A percentile compares a stretch with the other conserved stretches of the same genome.
Conservation (phyloP, 495 filamentous ascomycete species). For the Penicillium manginii region DNA sequence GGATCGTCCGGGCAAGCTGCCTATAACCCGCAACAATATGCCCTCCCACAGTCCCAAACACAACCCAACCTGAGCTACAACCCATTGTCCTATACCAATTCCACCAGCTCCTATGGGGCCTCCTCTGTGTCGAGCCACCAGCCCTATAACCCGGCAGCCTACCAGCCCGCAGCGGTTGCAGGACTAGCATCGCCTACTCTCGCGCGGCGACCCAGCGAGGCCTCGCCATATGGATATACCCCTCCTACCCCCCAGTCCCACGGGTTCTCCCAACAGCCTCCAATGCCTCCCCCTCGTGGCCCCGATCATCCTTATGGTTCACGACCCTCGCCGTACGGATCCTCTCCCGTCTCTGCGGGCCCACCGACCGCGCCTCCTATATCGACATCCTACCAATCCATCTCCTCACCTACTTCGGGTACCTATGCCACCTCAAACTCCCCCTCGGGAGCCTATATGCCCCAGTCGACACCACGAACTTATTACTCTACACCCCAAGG, state of each 20-base stretch:
- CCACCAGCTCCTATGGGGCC: constrained; percentile 27
- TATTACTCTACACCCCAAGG: constrained; percentile 32
- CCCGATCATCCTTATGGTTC: constrained; percentile 53
- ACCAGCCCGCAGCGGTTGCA: constrained; percentile 44
- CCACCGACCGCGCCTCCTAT: constrained; percentile 13
- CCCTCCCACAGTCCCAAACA: constrained; percentile 61
- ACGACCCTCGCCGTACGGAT: constrained; percentile 35
- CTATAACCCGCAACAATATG: constrained; percentile 87
- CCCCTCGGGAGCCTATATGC: constrained; percentile 23
- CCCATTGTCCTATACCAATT: constrained; percentile 49
- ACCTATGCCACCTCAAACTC: constrained; percentile 33
- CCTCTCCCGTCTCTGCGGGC: constrained; percentile 17
- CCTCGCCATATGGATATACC: constrained; percentile 37
- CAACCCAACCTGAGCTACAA: constrained; percentile 47
- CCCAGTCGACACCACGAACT: constrained; percentile 26
- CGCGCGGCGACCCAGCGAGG: constrained; percentile 36
- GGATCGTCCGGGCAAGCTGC: constrained; percentile 53
- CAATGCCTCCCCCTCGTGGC: constrained; percentile 51
- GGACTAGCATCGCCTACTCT: constrained; percentile 34
- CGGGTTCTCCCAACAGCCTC: constrained; percentile 37
- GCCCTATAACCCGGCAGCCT: constrained; percentile 76
- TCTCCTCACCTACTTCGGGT: constrained; percentile 24
- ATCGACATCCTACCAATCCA: constrained; percentile 26
- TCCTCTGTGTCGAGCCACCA: constrained; percentile 48
- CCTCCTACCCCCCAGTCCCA: constrained; percentile 40